Evolutionary conservation across 148 eudicot genomes (phyloP).

Genomic region (Pouteria glomerata): DNA sequence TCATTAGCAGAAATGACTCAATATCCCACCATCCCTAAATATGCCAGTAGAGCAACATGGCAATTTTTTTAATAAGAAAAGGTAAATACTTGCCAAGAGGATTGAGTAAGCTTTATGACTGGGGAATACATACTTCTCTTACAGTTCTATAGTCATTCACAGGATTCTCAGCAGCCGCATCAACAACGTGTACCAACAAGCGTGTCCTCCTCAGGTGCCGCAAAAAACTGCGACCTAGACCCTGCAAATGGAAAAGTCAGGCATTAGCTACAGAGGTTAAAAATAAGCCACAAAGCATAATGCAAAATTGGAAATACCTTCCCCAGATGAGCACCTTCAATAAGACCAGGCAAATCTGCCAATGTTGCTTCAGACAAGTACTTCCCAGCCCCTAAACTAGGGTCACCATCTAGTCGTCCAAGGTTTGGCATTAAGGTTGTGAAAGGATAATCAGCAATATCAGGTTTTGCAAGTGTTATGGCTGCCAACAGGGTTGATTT

Average conservation of each 20-base stretch:
- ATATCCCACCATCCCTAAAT: background rate
- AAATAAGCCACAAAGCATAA: background rate
- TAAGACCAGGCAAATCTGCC: conserved; percentile 94
- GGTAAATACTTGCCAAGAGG: background rate
- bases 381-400: conserved; percentile 73
- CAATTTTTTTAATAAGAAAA: background rate
- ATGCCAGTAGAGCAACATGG: background rate
- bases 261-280: conserved; percentile 2
- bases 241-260: conserved; percentile 39
- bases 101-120: background rate
- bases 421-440: conserved; percentile 98
- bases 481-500: conserved; percentile 90
- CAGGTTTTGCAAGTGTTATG: conserved; percentile 88
- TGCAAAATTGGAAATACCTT: conserved; percentile 52
- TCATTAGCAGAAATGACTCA: background rate
- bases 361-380: conserved; percentile 87
- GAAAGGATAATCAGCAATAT: conserved; percentile 98
- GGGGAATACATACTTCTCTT: conserved; percentile 62
- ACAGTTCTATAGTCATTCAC: conserved; percentile 80
- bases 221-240: conserved; percentile 93
- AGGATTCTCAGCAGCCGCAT: conserved; percentile 84
- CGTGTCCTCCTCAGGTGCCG: conserved; percentile 93
- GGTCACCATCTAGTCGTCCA: conserved; percentile 95
- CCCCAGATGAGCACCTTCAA: conserved; percentile 94
- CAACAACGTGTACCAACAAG: conserved; percentile 90